Conservation (phyloP, 495 filamentous ascomycete genomes). For the Terfezia claveryi region DNA sequence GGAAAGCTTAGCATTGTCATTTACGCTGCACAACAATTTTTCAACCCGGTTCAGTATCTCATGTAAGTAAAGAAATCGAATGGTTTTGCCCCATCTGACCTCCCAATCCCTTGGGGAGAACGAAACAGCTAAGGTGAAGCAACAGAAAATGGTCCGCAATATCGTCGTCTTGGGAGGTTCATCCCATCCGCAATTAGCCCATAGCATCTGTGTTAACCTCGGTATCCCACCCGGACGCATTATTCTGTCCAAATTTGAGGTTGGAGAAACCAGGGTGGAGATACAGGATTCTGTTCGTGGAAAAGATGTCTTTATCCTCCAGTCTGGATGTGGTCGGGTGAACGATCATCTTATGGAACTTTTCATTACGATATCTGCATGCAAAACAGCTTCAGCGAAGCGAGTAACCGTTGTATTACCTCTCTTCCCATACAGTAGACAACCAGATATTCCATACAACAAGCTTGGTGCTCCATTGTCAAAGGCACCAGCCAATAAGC, state of each 20-base stretch:
- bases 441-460: constrained; percentile 89
- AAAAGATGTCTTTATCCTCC: constrained; percentile 96
- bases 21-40: too few relatives aligned
- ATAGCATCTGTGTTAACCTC: constrained; percentile 65
- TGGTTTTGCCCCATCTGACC: too few relatives aligned
- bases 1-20: too few relatives aligned
- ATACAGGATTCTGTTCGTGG: constrained; percentile 87
- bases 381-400: constrained; percentile 85
- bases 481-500: constrained; percentile 32
- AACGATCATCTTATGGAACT: constrained; percentile 93
- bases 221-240: constrained; percentile 66
- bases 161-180: constrained; percentile 83
- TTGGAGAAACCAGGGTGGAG: constrained; percentile 86
- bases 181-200: constrained; percentile 71
- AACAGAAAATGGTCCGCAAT: constrained; percentile 62
- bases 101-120: too few relatives aligned
- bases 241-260: constrained; percentile 71
- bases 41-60: too few relatives aligned
- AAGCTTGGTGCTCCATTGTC: constrained; percentile 74
- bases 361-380: constrained; percentile 87
- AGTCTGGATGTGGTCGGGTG: constrained; percentile 65
- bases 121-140: too few relatives aligned
- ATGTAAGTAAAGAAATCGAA: too few relatives aligned
- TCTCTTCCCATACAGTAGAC: constrained; percentile 86
- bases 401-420: constrained; percentile 84